Evolutionary conservation across 2,329 filamentous ascomycete species (phyloP).

Genomic region (Ophiostoma quercus): DNA sequence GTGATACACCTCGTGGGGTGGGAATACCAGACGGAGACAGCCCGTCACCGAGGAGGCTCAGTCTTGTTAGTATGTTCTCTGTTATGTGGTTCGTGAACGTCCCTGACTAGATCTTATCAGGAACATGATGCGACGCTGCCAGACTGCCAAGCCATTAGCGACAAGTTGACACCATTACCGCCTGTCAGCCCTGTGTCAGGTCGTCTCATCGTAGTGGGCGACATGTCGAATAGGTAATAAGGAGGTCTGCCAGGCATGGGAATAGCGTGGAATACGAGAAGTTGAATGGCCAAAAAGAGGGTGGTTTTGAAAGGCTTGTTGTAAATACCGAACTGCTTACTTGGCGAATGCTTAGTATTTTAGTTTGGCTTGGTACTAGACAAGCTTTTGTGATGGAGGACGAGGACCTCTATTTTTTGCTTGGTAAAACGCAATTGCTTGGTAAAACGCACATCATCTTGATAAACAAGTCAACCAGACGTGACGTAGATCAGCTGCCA

Average conservation of each 20-base stretch:
- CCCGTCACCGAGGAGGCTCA: slow-evolving; percentile 10
- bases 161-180: slow-evolving; percentile 8
- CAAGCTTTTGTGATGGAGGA: background rate
- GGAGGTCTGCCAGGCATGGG: background rate
- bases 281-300: background rate
- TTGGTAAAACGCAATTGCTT: background rate
- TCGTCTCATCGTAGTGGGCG: slow-evolving; percentile 20
- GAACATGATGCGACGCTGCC: slow-evolving; percentile 19
- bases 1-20: slow-evolving; percentile 7
- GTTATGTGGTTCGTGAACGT: background rate
- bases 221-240: background rate
- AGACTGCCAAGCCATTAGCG: slow-evolving; percentile 25
- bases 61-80: background rate
- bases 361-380: background rate
- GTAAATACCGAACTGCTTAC: background rate
- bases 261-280: background rate
- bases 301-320: background rate
- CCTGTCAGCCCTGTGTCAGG: slow-evolving; percentile 24
- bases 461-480: background rate
- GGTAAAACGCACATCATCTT: background rate
- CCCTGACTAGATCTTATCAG: background rate
- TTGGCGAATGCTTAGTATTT: background rate
- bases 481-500: background rate
- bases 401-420: background rate
- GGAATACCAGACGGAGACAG: slow-evolving; percentile 16